Base-by-base conservation (phyloP, 768 basidiomycete genomes). In the Termitomyces sp. region DNA sequence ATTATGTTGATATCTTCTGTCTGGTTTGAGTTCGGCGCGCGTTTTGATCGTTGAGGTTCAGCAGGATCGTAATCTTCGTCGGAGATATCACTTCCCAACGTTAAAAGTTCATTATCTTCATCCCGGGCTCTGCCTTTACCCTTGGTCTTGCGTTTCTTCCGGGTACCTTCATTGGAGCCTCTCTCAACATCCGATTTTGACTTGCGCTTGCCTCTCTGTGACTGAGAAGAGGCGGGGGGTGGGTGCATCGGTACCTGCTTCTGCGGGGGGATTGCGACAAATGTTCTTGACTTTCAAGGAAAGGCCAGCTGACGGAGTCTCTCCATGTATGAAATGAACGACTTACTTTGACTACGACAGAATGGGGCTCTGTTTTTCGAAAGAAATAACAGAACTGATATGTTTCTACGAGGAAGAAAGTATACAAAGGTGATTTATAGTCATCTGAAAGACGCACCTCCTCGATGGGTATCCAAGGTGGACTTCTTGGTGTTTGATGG, bases 361-460 rank as follows among this genome's bases (percentile, higher is more conserved):
- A 85, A 69, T 95, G 91, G 10, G 88, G 81, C 52, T 93, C 92
- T 2, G 84, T 86, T 70, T 86, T 86, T 24, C 92, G 83, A 62
- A 95, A 77, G 73, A 94, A 96, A 69, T 92, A 96, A 49, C 89
- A 92, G 68, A 92, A 94, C 62, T 96, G 94, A 66, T 95, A 96
- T 0, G 81, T 81, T 59, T 90, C 94, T 95, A 68, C 20, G 7
- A 29, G 10, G 1, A n/a, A 18, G 15, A 13, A n/a, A 8, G 33
- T 46, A 2, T 46, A 0, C 8, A 28, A 55, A n/a, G 50, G 49
- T 28, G 20, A 39, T 53, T 45, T 51, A 42, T 34, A 50, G 26
- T 36, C 54, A 56, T 56, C 4, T 45, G 56, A 51, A 56, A 5
- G 13, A 51, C 29, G 45, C 61, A 92, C 94, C 89, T 72, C 93